Conservation (phyloP, 2,329 filamentous ascomycete species). For the Pseudogymnoascus sp. region DNA sequence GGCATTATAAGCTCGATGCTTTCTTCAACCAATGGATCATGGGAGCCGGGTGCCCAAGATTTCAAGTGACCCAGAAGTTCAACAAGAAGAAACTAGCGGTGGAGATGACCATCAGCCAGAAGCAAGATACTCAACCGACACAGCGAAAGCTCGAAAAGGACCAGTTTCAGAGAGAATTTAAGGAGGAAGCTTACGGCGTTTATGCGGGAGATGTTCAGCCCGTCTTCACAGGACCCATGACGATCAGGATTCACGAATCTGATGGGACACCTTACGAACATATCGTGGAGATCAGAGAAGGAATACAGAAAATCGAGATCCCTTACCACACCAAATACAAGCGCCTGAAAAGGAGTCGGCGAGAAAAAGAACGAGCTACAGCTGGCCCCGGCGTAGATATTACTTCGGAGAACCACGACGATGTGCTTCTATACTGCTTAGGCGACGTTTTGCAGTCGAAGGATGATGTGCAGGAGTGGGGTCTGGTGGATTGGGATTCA, state of each 20-base stretch:
- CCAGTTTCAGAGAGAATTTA: constrained; percentile 77
- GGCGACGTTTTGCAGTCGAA: constrained; percentile 82
- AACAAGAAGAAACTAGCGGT: constrained; percentile 97
- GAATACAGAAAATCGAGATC: constrained; percentile 80
- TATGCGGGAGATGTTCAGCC: constrained; percentile 64
- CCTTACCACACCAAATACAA: constrained; percentile 99
- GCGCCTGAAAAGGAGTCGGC: constrained; percentile 79
- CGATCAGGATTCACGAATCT: constrained; percentile 93
- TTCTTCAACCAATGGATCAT: constrained; percentile 95
- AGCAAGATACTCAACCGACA: constrained; percentile 45
- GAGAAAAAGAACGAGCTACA: constrained; percentile 70
- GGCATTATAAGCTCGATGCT: constrained; percentile 76
- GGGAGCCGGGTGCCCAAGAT: constrained; percentile 80
- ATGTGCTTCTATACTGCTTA: constrained; percentile 81
- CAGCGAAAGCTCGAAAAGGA: constrained; percentile 56
- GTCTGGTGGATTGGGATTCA: constrained; percentile 78
- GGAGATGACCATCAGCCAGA: constrained; percentile 81
- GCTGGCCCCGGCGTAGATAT: constrained; percentile 58
- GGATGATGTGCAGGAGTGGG: constrained; percentile 79
- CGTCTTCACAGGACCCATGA: constrained; percentile 95
- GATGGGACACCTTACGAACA: constrained; percentile 98
- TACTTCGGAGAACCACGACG: constrained; percentile 62
- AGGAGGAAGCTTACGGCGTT: constrained; percentile 68
- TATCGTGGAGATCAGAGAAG: constrained; percentile 90
- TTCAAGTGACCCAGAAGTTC: constrained; percentile 81